phyloP scores from a whole-genome alignment of 2,329 filamentous ascomycete species.

The Ilyonectria mors-panacis region DNA sequence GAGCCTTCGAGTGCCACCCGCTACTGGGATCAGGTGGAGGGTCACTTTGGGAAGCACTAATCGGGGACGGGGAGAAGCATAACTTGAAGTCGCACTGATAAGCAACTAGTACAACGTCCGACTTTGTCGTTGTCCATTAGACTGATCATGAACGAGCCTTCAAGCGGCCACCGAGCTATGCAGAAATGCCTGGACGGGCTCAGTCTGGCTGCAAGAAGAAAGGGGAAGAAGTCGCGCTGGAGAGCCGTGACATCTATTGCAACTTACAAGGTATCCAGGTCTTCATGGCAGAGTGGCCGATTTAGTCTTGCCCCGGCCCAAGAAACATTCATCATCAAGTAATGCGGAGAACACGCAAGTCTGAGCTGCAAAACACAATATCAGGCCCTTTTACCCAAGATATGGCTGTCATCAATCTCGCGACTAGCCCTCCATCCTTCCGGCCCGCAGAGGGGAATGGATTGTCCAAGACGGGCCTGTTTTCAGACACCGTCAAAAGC shows the following conservation, averaged over 20 bases:
- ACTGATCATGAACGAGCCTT: conserved; percentile 60
- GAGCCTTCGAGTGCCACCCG: conserved; percentile 56
- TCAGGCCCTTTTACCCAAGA: conserved; percentile 24
- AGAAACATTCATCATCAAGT: conserved; percentile 46
- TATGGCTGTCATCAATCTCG: conserved; percentile 31
- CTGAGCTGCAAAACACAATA: conserved; percentile 32
- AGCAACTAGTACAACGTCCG: not conserved
- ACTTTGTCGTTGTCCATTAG: not conserved
- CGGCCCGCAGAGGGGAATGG: conserved; percentile 37
- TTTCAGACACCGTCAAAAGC: conserved; percentile 27
- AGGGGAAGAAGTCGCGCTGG: not conserved
- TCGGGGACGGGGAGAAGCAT: conserved; percentile 50
- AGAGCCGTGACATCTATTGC: not conserved
- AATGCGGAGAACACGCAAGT: conserved; percentile 60
- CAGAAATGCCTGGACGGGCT: not conserved
- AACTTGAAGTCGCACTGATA: conserved; percentile 54
- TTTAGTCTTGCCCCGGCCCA: not conserved
- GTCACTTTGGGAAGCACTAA: conserved; percentile 56
- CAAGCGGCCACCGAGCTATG: conserved; percentile 62
- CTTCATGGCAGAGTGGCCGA: not conserved
- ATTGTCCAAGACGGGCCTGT: conserved; percentile 37
- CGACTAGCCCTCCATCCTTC: conserved; percentile 24
- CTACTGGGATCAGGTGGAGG: conserved; percentile 55
- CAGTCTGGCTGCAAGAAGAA: not conserved
- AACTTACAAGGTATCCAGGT: not conserved